Conservation (phyloP, 2,329 filamentous ascomycete genomes). For the Nigrospora oryzae region DNA sequence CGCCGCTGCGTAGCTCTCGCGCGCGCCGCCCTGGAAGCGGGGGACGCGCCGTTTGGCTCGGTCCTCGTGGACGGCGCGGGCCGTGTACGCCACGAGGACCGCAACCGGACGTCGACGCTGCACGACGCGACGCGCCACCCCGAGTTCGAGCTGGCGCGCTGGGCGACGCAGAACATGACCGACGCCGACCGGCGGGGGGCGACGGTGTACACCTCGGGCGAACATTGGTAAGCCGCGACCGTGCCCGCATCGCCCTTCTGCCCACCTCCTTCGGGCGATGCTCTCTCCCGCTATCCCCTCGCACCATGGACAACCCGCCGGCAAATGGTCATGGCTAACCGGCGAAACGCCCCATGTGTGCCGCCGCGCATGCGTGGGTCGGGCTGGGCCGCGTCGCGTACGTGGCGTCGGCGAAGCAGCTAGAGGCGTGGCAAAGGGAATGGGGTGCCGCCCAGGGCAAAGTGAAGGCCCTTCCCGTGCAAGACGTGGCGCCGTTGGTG, state of each 20-base stretch:
- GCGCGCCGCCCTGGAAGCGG: constrained; percentile 14
- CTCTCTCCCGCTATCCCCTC: too few species aligned
- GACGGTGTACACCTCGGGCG: constrained; percentile 13
- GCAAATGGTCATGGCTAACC: too few species aligned
- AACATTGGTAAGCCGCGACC: constrained; percentile 9
- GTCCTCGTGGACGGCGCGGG: constrained; percentile 5
- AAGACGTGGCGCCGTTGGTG: constrained; percentile 5
- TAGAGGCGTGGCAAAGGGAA: constrained; percentile 7
- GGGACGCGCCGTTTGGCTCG: constrained; percentile 14
- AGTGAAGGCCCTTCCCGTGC: constrained; percentile 5
- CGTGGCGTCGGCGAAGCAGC: constrained; percentile 8
- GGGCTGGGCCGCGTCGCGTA: constrained; percentile 12
- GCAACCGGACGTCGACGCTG: constrained; percentile 8
- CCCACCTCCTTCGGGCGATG: too few species aligned
- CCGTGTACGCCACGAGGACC: constrained; percentile 6
- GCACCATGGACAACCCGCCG: too few species aligned
- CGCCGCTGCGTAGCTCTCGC: constrained; percentile 19
- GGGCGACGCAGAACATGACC: constrained; percentile 8
- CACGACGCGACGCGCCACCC: constrained; percentile 11
- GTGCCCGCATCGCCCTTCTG: too few species aligned
- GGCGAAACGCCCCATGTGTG: constrained; percentile 8
- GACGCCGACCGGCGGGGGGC: constrained; percentile 2
- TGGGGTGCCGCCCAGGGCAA: constrained; percentile 1
- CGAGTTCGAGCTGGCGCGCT: constrained; percentile 12
- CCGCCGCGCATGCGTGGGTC: constrained; percentile 11